Conservation (phyloP, 140 eudicot species). For the Anethum foeniculum region DNA sequence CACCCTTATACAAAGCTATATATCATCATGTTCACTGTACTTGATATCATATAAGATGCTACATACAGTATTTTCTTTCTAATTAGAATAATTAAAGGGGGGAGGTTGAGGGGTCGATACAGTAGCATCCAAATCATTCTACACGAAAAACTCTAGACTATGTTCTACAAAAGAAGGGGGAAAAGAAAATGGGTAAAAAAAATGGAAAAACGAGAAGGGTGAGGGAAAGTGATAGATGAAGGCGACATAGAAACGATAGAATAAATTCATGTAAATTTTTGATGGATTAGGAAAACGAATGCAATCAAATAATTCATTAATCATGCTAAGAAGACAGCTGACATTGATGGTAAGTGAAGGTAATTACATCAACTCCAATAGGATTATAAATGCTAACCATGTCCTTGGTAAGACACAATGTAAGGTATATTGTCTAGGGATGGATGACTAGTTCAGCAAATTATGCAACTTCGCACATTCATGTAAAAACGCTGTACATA, state of each 20-base stretch:
- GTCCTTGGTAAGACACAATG: no score
- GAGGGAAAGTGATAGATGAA: not conserved
- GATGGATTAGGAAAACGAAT: not conserved
- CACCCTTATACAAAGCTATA: not conserved
- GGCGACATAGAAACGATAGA: not conserved
- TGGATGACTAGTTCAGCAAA: not conserved
- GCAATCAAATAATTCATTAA: not conserved
- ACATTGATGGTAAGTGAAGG: not conserved
- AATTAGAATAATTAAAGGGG: not conserved
- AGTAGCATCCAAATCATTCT: not conserved
- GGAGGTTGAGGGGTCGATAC: not conserved
- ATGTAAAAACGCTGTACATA: slow-evolving; percentile 27
- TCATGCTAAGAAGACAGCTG: not conserved
- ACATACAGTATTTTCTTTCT: not conserved
- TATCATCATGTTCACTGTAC: not conserved
- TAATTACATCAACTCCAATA: not conserved
- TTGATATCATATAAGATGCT: not conserved
- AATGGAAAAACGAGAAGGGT: not conserved
- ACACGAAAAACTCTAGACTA: not conserved
- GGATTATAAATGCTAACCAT: not conserved
- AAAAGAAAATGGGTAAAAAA: not conserved
- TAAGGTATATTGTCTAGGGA: not conserved
- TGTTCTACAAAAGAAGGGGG: not conserved
- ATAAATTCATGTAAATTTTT: not conserved
- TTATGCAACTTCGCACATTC: not conserved